Conservation (phyloP, 305 asterid species). For the Fraxinus nigra region DNA sequence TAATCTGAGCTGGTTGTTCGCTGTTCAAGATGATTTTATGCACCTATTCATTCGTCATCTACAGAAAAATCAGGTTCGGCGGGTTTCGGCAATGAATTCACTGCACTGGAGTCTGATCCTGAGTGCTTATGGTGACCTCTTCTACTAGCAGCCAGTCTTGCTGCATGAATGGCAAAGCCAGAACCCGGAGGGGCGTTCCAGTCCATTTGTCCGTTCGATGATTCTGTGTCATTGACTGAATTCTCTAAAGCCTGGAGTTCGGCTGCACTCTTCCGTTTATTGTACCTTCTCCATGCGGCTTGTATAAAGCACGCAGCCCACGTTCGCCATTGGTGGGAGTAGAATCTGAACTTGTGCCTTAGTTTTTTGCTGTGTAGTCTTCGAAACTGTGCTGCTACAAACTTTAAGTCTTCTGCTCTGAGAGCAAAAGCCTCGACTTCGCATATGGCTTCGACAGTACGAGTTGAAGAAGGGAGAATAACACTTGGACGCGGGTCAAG, state of each 20-base stretch:
- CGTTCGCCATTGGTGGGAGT: slow-evolving; percentile 62
- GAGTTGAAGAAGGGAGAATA: slow-evolving; percentile 55
- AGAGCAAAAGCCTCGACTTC: slow-evolving; percentile 61
- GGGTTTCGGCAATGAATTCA: slow-evolving; percentile 64
- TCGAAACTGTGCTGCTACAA: slow-evolving; percentile 54
- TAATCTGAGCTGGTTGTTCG: background rate
- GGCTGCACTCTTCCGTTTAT: slow-evolving; percentile 46
- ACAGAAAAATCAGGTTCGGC: slow-evolving; percentile 80
- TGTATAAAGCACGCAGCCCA: slow-evolving; percentile 60
- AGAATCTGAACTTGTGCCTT: slow-evolving; percentile 52
- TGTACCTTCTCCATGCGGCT: slow-evolving; percentile 81
- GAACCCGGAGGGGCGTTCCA: slow-evolving; percentile 26
- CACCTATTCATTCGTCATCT: slow-evolving; percentile 43
- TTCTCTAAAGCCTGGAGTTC: slow-evolving; percentile 50
- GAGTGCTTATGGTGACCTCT: slow-evolving; percentile 46
- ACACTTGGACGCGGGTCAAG: slow-evolving; percentile 58
- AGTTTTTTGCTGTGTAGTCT: slow-evolving; percentile 55
- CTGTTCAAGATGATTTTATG: background rate
- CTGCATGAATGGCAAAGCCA: slow-evolving; percentile 40
- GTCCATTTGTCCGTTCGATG: background rate
- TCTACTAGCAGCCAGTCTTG: slow-evolving; percentile 51
- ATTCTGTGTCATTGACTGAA: slow-evolving; percentile 19
- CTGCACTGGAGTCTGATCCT: slow-evolving; percentile 47
- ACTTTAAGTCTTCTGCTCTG: slow-evolving; percentile 66
- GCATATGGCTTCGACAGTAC: slow-evolving; percentile 48